Conservation (phyloP, 2,329 filamentous ascomycete genomes). For the Nannizziopsis arthrosporioides region DNA sequence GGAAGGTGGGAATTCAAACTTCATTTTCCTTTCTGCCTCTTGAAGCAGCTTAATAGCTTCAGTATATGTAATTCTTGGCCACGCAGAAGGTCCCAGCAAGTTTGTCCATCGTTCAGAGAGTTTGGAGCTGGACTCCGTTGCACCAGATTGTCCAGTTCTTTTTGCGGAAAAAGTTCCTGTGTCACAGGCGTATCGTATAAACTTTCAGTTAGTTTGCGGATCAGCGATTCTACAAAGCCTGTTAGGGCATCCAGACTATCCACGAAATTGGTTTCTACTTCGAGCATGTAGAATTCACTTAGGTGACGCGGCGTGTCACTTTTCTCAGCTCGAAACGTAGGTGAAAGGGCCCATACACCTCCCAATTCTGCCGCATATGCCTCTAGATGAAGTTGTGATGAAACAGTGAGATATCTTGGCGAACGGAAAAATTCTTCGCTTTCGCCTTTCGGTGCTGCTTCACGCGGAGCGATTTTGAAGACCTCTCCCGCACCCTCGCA, state of each 20-base stretch:
- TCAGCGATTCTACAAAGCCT: constrained; percentile 66
- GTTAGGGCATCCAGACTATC: constrained; percentile 60
- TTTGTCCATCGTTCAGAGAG: constrained; percentile 62
- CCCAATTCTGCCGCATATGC: constrained; percentile 78
- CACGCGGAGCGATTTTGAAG: constrained; percentile 54
- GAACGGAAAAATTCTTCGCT: constrained; percentile 61
- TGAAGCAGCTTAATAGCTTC: constrained; percentile 61
- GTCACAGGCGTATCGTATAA: constrained; percentile 42
- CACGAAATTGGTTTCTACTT: constrained; percentile 76
- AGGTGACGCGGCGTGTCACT: constrained; percentile 89
- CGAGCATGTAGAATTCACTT: constrained; percentile 98
- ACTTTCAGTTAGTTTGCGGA: constrained; percentile 46
- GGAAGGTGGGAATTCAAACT: constrained; percentile 56
- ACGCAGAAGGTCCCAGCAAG: constrained; percentile 44
- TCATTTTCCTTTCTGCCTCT: constrained; percentile 40
- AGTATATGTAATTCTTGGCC: constrained; percentile 75
- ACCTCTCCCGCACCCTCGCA: constrained; percentile 95
- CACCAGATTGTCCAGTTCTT: constrained; percentile 31
- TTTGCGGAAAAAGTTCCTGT: constrained; percentile 44
- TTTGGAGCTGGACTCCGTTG: constrained; percentile 30
- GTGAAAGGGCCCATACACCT: constrained; percentile 86
- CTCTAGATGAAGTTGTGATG: constrained; percentile 86
- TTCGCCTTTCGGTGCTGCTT: constrained; percentile 26
- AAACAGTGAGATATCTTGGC: constrained; percentile 92
- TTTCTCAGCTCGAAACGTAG: constrained; percentile 84